Percentiles rank a stretch among this genome's conserved stretches.
Conservation (phyloP, 306 rosid species). For the Begonia fuchsioides region DNA sequence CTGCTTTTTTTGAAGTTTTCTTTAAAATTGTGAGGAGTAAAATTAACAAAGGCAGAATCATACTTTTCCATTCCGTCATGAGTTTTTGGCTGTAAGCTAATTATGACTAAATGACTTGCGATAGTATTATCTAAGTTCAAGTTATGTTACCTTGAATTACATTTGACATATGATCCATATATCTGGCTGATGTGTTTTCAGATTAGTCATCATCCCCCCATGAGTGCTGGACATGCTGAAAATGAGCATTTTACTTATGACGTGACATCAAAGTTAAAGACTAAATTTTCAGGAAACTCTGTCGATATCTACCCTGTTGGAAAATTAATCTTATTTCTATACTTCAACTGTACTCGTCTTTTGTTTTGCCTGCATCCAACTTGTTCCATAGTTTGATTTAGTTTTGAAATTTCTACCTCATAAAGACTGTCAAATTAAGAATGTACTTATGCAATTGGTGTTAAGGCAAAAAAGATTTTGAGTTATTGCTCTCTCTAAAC, state of each 20-base stretch:
- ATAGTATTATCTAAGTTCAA: no score
- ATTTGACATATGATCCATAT: no score
- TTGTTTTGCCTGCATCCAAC: background rate
- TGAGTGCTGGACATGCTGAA: conserved; percentile 90
- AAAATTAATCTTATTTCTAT: conserved; percentile 30
- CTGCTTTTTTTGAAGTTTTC: conserved; percentile 1
- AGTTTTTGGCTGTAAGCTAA: background rate
- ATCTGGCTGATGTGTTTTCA: conserved; percentile 12
- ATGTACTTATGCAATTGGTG: no score
- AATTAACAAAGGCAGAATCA: background rate
- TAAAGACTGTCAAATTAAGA: no score
- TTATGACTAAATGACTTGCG: background rate
- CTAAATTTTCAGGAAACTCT: conserved; percentile 86
- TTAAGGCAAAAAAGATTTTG: no score
- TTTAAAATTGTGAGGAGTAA: no score
- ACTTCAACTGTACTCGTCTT: conserved; percentile 4
- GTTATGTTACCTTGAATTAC: no score
- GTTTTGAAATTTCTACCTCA: no score
- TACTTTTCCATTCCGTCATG: background rate
- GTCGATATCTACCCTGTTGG: conserved; percentile 86
- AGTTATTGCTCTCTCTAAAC: no score
- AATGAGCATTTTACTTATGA: conserved; percentile 80
- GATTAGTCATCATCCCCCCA: conserved; percentile 98
- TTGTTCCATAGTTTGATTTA: no score
- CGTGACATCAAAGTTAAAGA: conserved; percentile 81